Base-by-base conservation (phyloP, 116 monocot genomes). In the Dioscorea cayenensis region DNA sequence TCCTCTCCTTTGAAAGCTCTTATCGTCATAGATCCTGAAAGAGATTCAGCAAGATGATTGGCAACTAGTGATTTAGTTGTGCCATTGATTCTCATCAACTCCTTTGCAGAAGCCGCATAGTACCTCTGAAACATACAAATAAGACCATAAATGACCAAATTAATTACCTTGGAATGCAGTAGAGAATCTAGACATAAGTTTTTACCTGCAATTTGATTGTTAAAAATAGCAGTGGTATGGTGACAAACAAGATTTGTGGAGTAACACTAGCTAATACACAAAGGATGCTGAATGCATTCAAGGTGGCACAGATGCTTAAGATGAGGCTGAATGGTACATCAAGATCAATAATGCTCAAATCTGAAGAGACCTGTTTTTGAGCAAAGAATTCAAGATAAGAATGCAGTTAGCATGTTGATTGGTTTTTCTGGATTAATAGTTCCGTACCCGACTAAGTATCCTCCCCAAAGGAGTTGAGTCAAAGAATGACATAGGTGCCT, bases 391-490 rank as follows among this genome's bases (percentile, higher is more conserved):
- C 59, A 14, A 59, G 62, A 27, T 23, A 2, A 62, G 12, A 25
- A 21, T 62, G 62, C 25, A 20, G 62, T 55, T 55, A 55, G 43
- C 43, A 43, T 43, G 43, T 9, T 6, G 43, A 43, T 43, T 43
- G 11, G 12, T 43, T 64, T 49, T n/a, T 60, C 14, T 38, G 23
- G 18, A 74, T 38, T n/a, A 66, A 81, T 84, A 43, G 6, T 43
- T 43, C 1, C 1, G 8, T 43, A 88, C 88, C 75, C 92, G 83
- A 67, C 86, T 87, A 43, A 94, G 72, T 71, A 94, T 86, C 80
- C 94, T 87, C 70, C 94, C 94, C 10, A 88, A 36, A 67, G 94
- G 88, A 38, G 94, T 95, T 14, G 88, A 90, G 66, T 95, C 94
- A 66, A 90, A 94, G 70, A 94, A 94, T 20, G 82, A 68, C 86